Percentiles rank a stretch among this genome's conserved stretches.
Evolutionary conservation across 2,329 filamentous ascomycete species (phyloP).

Genomic region (Penicillium palitans): DNA sequence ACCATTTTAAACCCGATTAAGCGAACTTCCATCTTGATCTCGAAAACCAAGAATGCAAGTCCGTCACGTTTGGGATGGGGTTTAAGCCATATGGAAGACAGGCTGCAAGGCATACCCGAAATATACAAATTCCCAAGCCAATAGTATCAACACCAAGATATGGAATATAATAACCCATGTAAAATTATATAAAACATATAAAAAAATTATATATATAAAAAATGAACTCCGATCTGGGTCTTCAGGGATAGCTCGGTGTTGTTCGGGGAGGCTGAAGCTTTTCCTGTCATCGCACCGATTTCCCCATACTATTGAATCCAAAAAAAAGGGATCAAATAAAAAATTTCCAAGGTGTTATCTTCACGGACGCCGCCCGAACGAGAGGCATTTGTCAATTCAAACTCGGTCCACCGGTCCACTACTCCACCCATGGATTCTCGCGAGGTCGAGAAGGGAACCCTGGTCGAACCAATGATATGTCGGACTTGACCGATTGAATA

Average conservation of each 20-base stretch:
- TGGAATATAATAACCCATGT: background rate
- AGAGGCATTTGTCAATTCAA: conserved; percentile 21
- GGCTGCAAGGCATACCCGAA: background rate
- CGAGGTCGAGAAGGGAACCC: background rate
- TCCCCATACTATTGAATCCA: conserved; percentile 15
- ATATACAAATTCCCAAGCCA: background rate
- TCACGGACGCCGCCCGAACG: background rate
- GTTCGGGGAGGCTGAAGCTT: conserved; percentile 10
- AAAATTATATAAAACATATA: background rate
- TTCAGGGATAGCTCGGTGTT: conserved; percentile 8
- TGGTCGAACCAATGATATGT: conserved; percentile 21
- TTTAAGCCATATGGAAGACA: background rate
- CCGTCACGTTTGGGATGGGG: background rate
- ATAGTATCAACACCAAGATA: conserved; percentile 3
- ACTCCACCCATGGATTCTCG: background rate
- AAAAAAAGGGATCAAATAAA: background rate
- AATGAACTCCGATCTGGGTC: background rate
- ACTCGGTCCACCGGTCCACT: conserved; percentile 6
- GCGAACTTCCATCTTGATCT: background rate
- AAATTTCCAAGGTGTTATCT: background rate
- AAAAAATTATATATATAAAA: too few species aligned
- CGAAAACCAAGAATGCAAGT: background rate
- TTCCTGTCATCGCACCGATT: conserved; percentile 6
- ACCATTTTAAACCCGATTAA: background rate
- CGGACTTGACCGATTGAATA: conserved; percentile 13